Conservation (phyloP, 306 rosid genomes). For the Quercus engelmannii region DNA sequence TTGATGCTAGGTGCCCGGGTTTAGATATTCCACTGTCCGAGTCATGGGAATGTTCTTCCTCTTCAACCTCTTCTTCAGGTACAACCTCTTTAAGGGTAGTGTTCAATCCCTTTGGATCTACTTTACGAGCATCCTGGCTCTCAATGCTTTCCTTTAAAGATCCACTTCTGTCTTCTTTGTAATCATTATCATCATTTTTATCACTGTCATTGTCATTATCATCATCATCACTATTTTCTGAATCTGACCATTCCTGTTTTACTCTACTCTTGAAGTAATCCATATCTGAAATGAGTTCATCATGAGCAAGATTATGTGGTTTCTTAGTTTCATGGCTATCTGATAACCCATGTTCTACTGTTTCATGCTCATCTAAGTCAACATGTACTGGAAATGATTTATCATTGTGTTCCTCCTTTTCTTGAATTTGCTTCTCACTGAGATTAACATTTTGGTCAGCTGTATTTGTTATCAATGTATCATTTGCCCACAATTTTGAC, state of each 20-base stretch:
- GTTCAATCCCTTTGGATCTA: conserved; percentile 20
- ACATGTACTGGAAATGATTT: conserved; percentile 15
- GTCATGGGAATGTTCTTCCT: conserved; percentile 10
- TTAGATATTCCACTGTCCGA: conserved; percentile 21
- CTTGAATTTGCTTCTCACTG: conserved; percentile 23
- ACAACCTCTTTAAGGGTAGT: conserved; percentile 19
- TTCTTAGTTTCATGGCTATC: conserved; percentile 24
- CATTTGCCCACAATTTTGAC: conserved; percentile 88
- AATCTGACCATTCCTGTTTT: conserved; percentile 76
- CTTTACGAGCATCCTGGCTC: conserved; percentile 24
- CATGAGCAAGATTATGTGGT: conserved; percentile 29
- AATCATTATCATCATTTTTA: conserved; percentile 17
- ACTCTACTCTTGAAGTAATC: conserved; percentile 87
- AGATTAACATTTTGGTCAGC: conserved; percentile 16
- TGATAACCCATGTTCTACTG: conserved; percentile 17
- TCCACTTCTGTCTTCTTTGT: conserved; percentile 10
- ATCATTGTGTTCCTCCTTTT: conserved; percentile 28
- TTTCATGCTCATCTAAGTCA: conserved; percentile 23
- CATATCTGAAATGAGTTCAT: conserved; percentile 56
- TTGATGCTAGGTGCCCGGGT: conserved; percentile 20
- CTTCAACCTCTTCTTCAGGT: conserved; percentile 18
- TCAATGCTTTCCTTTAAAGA: conserved; percentile 21
- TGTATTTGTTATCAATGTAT: conserved; percentile 30
- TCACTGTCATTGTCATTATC: conserved; percentile 25
- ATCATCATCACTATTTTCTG: conserved; percentile 54